Evolutionary conservation across 495 filamentous ascomycete genomes (phyloP), one percentile per base, ranked within the genome.

Genomic region (Aspergillus leporis): DNA sequence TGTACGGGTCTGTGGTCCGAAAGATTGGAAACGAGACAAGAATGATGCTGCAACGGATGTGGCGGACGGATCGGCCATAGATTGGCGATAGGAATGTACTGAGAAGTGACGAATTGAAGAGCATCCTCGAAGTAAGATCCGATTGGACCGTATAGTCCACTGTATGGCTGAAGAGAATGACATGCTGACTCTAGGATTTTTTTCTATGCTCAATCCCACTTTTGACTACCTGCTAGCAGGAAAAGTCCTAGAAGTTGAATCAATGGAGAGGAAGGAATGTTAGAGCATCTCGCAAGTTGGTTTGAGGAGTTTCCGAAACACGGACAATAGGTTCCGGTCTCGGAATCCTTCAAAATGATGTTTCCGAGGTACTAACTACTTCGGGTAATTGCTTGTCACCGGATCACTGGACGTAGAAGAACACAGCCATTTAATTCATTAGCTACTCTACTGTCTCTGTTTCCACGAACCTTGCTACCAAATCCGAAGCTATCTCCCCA

Each of bases 31-130:
- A 23, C 70, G 70, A 0, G 70, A 60, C 16, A 81, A 71, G 54
- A 81, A 83, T 49, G 72, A 66, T 14, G 74, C 40, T n/a, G 79
- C 77, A 47, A 78, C 66, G 34, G 70, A 56, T 4, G 70, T 56
- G 58, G 70, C 69, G 47, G 65, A 62, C 38, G 58, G 21, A 28
- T 53, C 31, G 47, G 49, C n/a, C 53, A 25, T 30, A 8, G 63
- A 56, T 53, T 48, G 54, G 40, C 55, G 61, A 41, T 25, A 36
- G 1, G 25, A 43, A 23, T 56, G 50, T 25, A 32, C 40, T 21
- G 61, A 66, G 63, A 62, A 65, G 32, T 49, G 34, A 23, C 58
- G 61, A 49, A 18, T 38, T 16, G 60, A 51, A 50, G 43, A 18
- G 43, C 43, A 25, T 49, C 51, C 51, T 40, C 32, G 51, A 31